Evolutionary conservation across 169 alveolate genomes (phyloP).

Genomic region (Plasmodium cynomolgi): DNA sequence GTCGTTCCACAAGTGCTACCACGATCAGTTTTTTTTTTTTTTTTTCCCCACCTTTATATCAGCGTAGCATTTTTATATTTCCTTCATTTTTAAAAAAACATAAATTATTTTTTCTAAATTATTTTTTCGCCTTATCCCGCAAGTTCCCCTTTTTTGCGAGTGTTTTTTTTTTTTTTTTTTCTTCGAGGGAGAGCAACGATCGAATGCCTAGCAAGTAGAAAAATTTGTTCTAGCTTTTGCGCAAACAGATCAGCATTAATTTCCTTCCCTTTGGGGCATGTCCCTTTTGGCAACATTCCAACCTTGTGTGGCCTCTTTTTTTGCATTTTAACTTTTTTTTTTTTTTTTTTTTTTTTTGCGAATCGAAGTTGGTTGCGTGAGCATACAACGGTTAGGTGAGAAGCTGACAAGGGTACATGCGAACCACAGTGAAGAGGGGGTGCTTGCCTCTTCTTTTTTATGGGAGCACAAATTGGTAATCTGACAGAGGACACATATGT

Average conservation of each 20-base stretch:
- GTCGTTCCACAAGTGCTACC: background rate
- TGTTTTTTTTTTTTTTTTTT: background rate
- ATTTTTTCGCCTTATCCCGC: background rate
- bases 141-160: background rate
- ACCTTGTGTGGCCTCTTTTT: background rate
- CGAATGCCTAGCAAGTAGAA: background rate
- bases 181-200: background rate
- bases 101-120: background rate
- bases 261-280: background rate
- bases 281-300: background rate
- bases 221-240: background rate
- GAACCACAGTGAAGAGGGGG: background rate
- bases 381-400: background rate
- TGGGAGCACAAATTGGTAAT: background rate
- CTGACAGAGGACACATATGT: background rate
- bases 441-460: background rate
- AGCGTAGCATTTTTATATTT: background rate
- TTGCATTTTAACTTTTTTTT: background rate
- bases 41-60: background rate
- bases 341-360: background rate
- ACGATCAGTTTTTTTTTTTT: background rate
- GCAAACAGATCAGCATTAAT: background rate
- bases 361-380: background rate
- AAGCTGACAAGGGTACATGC: background rate
- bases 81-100: background rate